Conservation (phyloP, 352 stramenopile species). For the Peronospora tabacina region DNA sequence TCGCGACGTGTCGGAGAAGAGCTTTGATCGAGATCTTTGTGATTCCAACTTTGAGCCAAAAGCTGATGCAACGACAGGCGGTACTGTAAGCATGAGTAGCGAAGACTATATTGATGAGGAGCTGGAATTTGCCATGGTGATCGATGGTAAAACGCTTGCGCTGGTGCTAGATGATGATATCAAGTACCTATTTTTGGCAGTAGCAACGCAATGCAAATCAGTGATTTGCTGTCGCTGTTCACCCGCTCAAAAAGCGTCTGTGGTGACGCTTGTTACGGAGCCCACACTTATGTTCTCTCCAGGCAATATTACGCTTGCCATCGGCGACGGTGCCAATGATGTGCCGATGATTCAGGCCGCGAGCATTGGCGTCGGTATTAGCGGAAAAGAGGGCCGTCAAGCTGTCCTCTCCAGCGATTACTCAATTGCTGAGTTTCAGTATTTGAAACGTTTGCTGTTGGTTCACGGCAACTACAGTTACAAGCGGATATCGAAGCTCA, state of each 20-base stretch:
- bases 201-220: slow-evolving; percentile 84
- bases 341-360: slow-evolving; percentile 86
- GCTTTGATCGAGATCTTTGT: slow-evolving; percentile 47
- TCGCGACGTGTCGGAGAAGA: slow-evolving; percentile 48
- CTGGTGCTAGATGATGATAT: slow-evolving; percentile 84
- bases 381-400: slow-evolving; percentile 80
- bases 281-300: slow-evolving; percentile 84
- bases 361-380: slow-evolving; percentile 82
- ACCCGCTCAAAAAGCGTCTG: slow-evolving; percentile 74
- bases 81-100: slow-evolving; percentile 27
- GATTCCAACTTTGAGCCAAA: slow-evolving; percentile 72
- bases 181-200: slow-evolving; percentile 84
- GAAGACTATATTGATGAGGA: slow-evolving; percentile 68
- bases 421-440: slow-evolving; percentile 77
- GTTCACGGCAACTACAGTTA: slow-evolving; percentile 89
- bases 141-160: slow-evolving; percentile 79
- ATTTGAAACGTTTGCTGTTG: slow-evolving; percentile 69
- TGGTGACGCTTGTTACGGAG: slow-evolving; percentile 84
- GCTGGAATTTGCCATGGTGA: slow-evolving; percentile 87
- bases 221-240: slow-evolving; percentile 86
- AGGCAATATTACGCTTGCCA: slow-evolving; percentile 81
- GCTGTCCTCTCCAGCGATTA: slow-evolving; percentile 82
- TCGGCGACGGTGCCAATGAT: slow-evolving; percentile 82
- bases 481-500: slow-evolving; percentile 86
- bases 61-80: slow-evolving; percentile 23